Conservation (phyloP, 1,284 basidiomycete species). For the Pascua sp. region DNA sequence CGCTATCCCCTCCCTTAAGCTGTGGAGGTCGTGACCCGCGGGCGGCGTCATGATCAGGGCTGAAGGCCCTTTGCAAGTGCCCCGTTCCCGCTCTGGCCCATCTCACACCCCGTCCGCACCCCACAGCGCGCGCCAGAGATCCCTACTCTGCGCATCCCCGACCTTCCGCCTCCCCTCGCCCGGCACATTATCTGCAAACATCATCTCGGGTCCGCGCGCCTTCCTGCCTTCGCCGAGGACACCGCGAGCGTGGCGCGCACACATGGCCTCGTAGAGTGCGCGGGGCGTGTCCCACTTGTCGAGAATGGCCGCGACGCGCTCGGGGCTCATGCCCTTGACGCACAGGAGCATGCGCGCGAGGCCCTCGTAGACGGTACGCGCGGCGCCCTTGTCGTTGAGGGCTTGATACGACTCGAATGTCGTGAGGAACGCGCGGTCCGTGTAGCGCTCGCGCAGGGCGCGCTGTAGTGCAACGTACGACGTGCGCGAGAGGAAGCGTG, state of each 20-base stretch:
- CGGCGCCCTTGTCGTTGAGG: conserved; percentile 54
- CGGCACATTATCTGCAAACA: conserved; percentile 44
- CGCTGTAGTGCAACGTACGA: conserved; percentile 35
- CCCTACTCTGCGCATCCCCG: conserved; percentile 47
- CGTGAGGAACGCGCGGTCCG: conserved; percentile 47
- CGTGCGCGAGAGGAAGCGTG: conserved; percentile 38
- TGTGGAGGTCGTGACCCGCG: no score
- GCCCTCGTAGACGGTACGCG: conserved; percentile 50
- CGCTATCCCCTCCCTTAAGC: no score
- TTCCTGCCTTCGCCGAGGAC: conserved; percentile 17
- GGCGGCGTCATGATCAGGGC: no score
- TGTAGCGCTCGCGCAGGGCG: conserved; percentile 43
- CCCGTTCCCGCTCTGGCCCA: no score
- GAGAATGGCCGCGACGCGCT: conserved; percentile 53
- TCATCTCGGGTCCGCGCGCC: conserved; percentile 21
- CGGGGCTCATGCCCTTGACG: conserved; percentile 54
- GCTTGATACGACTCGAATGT: conserved; percentile 52
- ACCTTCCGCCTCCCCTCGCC: conserved; percentile 50
- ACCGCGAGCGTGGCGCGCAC: conserved; percentile 11
- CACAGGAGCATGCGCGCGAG: conserved; percentile 56
- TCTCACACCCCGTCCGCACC: no score
- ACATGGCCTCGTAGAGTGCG: conserved; percentile 49
- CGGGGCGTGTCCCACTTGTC: conserved; percentile 53
- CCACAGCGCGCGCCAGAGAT: no score
- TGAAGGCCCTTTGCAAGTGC: no score